Percentiles rank a stretch among this genome's conserved stretches.
Evolutionary conservation across 768 basidiomycete genomes (phyloP).

Genomic region (Mycena filopes): DNA sequence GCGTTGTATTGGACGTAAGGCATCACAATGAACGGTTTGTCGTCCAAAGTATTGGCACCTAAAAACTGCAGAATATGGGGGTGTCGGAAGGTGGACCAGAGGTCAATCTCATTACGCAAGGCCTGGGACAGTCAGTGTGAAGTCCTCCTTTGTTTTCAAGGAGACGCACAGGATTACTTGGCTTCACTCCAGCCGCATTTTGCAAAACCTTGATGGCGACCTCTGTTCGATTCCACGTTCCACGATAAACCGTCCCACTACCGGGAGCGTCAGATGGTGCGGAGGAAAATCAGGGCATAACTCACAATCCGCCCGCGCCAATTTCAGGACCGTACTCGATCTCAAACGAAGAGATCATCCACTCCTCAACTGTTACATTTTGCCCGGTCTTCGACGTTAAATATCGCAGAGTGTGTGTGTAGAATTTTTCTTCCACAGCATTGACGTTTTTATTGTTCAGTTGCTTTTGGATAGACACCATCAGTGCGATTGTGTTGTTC

Average conservation of each 20-base stretch:
- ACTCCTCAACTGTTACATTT: conserved; percentile 4
- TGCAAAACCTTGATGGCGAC: conserved; percentile 30
- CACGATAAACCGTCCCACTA: conserved; percentile 30
- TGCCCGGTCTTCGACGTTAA: neutral
- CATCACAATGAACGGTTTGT: conserved; percentile 32
- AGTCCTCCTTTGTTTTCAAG: neutral
- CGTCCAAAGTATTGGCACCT: conserved; percentile 29
- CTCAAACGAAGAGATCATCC: conserved; percentile 41
- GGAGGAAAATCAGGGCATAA: neutral
- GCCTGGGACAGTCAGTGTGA: neutral
- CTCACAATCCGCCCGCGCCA: conserved; percentile 39
- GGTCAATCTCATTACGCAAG: conserved; percentile 11
- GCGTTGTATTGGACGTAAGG: conserved; percentile 29
- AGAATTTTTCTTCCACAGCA: neutral
- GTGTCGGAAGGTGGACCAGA: conserved; percentile 27
- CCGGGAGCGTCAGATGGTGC: neutral
- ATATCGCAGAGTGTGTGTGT: neutral
- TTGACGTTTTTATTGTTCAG: neutral
- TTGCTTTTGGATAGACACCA: conserved; percentile 2
- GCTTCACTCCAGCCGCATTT: conserved; percentile 13
- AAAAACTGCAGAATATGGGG: conserved; percentile 28
- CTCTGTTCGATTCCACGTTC: conserved; percentile 27
- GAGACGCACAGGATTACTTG: neutral
- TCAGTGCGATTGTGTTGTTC: conserved; percentile 2
- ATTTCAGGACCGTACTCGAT: conserved; percentile 54